Conservation (phyloP, 345 rosid species). For the Pistacia integerrima region DNA sequence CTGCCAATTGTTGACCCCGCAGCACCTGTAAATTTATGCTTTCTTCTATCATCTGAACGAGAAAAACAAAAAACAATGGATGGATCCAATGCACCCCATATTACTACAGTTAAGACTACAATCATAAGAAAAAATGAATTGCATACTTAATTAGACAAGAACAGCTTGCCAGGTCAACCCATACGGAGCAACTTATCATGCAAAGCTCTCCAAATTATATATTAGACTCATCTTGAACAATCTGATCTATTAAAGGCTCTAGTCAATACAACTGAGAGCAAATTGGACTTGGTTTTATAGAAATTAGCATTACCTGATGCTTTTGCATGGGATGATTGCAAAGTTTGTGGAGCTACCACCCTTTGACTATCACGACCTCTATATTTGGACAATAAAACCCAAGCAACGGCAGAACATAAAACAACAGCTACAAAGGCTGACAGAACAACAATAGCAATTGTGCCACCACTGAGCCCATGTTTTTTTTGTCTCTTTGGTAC, state of each 20-base stretch:
- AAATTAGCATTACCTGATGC: slow-evolving; percentile 61
- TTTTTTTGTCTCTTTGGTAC: slow-evolving; percentile 56
- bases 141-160: not conserved
- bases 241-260: not conserved
- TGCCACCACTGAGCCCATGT: slow-evolving; percentile 53
- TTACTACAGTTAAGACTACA: not conserved
- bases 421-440: slow-evolving; percentile 61
- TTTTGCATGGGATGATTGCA: slow-evolving; percentile 56
- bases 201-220: not conserved
- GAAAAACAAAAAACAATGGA: not conserved
- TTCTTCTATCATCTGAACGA: not conserved
- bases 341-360: slow-evolving; percentile 43
- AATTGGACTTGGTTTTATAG: not conserved
- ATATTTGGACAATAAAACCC: slow-evolving; percentile 61
- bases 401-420: slow-evolving; percentile 57
- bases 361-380: slow-evolving; percentile 39
- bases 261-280: not conserved
- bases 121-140: not conserved
- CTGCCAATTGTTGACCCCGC: slow-evolving; percentile 62
- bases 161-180: not conserved
- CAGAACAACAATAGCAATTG: slow-evolving; percentile 67
- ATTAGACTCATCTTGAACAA: not conserved
- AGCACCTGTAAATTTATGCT: slow-evolving; percentile 50
- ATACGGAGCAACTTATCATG: slow-evolving; percentile 2
- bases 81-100: slow-evolving; percentile 8